A percentile compares a stretch with the other conserved stretches of the same genome.
Conservation (phyloP, 2,329 filamentous ascomycete species). For the Pseudocercospora macadamiae region DNA sequence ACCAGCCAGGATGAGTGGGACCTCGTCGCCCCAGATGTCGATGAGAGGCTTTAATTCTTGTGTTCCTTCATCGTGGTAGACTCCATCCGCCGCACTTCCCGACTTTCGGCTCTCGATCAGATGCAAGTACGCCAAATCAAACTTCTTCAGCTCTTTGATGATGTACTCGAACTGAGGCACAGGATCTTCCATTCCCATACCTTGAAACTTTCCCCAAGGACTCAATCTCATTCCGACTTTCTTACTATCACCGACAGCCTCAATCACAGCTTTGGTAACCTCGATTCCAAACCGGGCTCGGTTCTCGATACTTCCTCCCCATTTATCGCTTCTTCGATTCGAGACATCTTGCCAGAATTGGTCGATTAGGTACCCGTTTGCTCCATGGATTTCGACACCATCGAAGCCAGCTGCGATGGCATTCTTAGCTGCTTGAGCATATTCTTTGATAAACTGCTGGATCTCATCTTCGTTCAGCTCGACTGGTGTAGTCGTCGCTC, state of each 20-base stretch:
- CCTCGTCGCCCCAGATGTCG: conserved; percentile 28
- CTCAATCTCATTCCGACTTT: conserved; percentile 60
- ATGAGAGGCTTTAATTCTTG: conserved; percentile 27
- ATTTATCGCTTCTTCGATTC: conserved; percentile 58
- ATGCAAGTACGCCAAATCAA: conserved; percentile 62
- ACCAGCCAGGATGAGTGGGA: conserved; percentile 46
- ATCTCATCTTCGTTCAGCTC: conserved; percentile 39
- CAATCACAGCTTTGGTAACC: conserved; percentile 54
- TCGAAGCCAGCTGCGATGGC: conserved; percentile 60
- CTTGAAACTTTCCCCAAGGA: conserved; percentile 64
- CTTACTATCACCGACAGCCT: conserved; percentile 53
- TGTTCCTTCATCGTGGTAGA: conserved; percentile 39
- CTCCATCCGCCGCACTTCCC: conserved; percentile 40
- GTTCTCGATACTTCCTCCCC: conserved; percentile 54
- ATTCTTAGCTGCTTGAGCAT: conserved; percentile 48
- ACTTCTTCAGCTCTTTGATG: conserved; percentile 52
- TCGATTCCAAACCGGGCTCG: conserved; percentile 57
- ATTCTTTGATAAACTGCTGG: conserved; percentile 40
- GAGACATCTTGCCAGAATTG: conserved; percentile 64
- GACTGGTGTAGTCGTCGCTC: conserved; percentile 29
- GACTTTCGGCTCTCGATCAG: conserved; percentile 18
- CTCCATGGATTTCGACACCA: conserved; percentile 58
- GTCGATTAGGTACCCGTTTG: conserved; percentile 60
- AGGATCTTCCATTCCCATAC: conserved; percentile 59
- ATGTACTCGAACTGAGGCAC: conserved; percentile 66